Conservation (phyloP, 495 filamentous ascomycete species). For the Melanomma pulvis-pyrius region DNA sequence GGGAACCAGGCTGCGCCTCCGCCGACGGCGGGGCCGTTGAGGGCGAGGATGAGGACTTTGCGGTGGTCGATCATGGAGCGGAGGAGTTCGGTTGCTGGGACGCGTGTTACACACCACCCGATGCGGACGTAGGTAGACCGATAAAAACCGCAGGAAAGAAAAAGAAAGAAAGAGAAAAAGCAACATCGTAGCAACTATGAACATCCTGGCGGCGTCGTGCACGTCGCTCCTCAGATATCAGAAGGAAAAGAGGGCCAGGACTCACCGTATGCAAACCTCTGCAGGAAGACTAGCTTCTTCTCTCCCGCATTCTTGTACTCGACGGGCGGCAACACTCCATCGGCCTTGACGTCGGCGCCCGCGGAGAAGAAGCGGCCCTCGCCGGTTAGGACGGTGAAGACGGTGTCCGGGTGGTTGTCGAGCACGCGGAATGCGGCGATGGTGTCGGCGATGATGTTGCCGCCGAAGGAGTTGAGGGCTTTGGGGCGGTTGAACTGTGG, state of each 20-base stretch:
- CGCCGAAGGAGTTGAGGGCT: conserved; percentile 43
- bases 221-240: neutral
- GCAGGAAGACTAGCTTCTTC: conserved; percentile 38
- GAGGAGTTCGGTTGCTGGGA: conserved; percentile 40
- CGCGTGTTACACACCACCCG: neutral
- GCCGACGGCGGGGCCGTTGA: conserved; percentile 45
- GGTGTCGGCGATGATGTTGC: conserved; percentile 41
- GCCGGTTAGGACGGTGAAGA: conserved; percentile 43
- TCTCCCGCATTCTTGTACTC: conserved; percentile 35
- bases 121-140: neutral
- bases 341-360: conserved; percentile 43
- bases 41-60: conserved; percentile 44
- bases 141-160: neutral
- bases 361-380: conserved; percentile 45
- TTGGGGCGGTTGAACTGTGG: conserved; percentile 45
- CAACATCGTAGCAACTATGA: neutral
- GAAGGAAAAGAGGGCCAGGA: neutral
- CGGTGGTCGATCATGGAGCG: conserved; percentile 45
- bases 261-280: conserved; percentile 31
- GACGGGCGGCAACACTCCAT: neutral
- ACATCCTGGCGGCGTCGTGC: too few species aligned
- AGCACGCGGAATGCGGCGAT: conserved; percentile 40
- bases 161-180: neutral
- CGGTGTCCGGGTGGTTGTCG: conserved; percentile 41
- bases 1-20: conserved; percentile 45